Percentiles rank a stretch among this genome's conserved stretches.
These are phyloP conservation scores for Coniosporium tulheliwenetii DNA, from an alignment of 2,329 filamentous ascomycete species.

Conservation along the genomic window DNA sequence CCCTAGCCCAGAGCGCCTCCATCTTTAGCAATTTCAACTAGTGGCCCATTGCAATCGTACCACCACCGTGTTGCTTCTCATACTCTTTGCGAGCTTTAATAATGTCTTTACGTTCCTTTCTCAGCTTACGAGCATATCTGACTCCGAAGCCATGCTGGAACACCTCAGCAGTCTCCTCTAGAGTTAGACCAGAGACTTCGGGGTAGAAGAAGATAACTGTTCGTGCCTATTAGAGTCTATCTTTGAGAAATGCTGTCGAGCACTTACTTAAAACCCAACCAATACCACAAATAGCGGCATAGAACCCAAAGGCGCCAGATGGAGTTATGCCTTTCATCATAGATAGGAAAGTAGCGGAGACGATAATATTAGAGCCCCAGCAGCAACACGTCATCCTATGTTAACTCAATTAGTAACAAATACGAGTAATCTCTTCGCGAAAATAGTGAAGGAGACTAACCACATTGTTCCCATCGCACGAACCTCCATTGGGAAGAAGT, in stretches of 20 bases:
- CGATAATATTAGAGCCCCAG: slow-evolving; percentile 33
- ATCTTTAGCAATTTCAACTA: too few species aligned
- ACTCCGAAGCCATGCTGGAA: slow-evolving; percentile 34
- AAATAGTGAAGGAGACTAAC: slow-evolving; percentile 8
- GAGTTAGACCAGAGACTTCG: slow-evolving; percentile 38
- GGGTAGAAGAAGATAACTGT: slow-evolving; percentile 34
- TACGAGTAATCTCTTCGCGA: too few species aligned
- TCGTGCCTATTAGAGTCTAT: too few species aligned
- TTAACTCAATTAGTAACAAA: neutral
- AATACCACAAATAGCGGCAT: slow-evolving; percentile 32
- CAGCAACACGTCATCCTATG: slow-evolving; percentile 21
- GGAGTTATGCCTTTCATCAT: slow-evolving; percentile 34
- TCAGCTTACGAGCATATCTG: slow-evolving; percentile 22
- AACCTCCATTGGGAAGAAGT: slow-evolving; percentile 32
- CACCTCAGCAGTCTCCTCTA: slow-evolving; percentile 37
- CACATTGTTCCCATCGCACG: slow-evolving; percentile 33
- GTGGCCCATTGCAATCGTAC: too few species aligned
- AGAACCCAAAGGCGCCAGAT: slow-evolving; percentile 36
- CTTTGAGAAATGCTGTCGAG: neutral
- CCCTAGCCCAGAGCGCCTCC: too few species aligned
- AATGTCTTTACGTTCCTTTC: slow-evolving; percentile 17
- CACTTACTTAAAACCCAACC: slow-evolving; percentile 28
- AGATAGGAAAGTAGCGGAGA: slow-evolving; percentile 33
- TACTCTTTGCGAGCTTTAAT: neutral
- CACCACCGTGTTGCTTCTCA: too few species aligned